phyloP scores from a whole-genome alignment of 2,329 filamentous ascomycete genomes.

The Cadophora sp. region DNA sequence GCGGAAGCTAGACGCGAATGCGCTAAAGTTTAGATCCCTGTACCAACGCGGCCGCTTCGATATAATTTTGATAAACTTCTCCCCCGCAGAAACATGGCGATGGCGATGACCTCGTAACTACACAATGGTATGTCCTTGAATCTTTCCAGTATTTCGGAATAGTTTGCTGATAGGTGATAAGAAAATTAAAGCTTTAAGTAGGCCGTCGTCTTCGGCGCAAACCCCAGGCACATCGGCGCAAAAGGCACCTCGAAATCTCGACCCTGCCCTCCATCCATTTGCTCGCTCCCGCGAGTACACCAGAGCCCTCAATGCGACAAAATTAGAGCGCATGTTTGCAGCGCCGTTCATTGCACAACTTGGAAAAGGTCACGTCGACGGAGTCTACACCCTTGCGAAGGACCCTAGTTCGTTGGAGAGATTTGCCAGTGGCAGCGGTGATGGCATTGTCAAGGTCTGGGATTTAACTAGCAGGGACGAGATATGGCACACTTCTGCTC shows the following conservation, averaged over 20 bases:
- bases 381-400: conserved; percentile 74
- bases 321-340: conserved; percentile 91
- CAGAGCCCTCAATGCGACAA: conserved; percentile 81
- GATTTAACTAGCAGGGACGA: conserved; percentile 76
- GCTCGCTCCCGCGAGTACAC: conserved; percentile 89
- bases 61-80: conserved; percentile 28
- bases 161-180: conserved; percentile 28
- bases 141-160: neutral
- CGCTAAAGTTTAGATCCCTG: conserved; percentile 29
- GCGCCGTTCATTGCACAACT: conserved; percentile 86
- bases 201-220: conserved; percentile 69
- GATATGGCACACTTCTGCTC: conserved; percentile 79
- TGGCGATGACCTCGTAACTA: conserved; percentile 32
- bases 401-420: conserved; percentile 77
- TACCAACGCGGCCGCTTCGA: conserved; percentile 23
- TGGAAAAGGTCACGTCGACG: conserved; percentile 79
- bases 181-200: conserved; percentile 72
- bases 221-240: conserved; percentile 70
- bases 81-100: conserved; percentile 25
- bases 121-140: conserved; percentile 40
- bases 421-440: conserved; percentile 84
- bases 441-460: conserved; percentile 95
- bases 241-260: conserved; percentile 74
- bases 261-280: conserved; percentile 77
- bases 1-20: conserved; percentile 11